Evolutionary conservation across 768 basidiomycete genomes (phyloP).

Genomic region (Serendipita sp.): DNA sequence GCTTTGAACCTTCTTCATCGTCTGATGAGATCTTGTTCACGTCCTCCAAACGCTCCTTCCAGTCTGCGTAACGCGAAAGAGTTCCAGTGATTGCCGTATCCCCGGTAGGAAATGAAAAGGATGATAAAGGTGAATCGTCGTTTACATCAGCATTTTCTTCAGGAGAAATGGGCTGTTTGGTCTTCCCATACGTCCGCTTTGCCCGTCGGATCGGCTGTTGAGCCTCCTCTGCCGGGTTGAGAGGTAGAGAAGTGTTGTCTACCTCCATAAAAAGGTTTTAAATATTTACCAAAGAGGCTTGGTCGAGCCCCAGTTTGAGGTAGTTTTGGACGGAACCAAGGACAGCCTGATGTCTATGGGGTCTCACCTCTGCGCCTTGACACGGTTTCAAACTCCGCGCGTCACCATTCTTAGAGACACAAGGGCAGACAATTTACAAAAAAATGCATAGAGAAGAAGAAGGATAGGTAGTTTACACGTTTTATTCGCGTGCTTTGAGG

Average conservation of each 20-base stretch:
- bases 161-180: not conserved
- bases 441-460: conserved; percentile 14
- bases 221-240: not conserved
- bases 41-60: not conserved
- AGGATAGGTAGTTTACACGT: conserved; percentile 12
- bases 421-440: conserved; percentile 3
- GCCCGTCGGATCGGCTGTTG: not conserved
- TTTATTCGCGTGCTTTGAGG: conserved; percentile 67
- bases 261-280: conserved; percentile 3
- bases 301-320: not conserved
- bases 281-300: not conserved
- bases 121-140: not conserved
- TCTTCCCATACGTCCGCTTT: not conserved
- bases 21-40: not conserved
- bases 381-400: too few species aligned
- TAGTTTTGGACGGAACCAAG: too few species aligned
- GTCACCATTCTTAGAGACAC: not conserved
- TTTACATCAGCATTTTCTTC: not conserved
- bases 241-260: not conserved
- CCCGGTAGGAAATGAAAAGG: not conserved
- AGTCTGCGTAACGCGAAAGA: not conserved
- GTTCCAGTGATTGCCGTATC: not conserved
- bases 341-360: too few species aligned
- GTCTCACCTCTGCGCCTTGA: too few species aligned
- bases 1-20: not conserved